Evolutionary conservation across 1,284 basidiomycete genomes (phyloP), one percentile per base, ranked within the genome.

Genomic region (Ustilago nuda): DNA sequence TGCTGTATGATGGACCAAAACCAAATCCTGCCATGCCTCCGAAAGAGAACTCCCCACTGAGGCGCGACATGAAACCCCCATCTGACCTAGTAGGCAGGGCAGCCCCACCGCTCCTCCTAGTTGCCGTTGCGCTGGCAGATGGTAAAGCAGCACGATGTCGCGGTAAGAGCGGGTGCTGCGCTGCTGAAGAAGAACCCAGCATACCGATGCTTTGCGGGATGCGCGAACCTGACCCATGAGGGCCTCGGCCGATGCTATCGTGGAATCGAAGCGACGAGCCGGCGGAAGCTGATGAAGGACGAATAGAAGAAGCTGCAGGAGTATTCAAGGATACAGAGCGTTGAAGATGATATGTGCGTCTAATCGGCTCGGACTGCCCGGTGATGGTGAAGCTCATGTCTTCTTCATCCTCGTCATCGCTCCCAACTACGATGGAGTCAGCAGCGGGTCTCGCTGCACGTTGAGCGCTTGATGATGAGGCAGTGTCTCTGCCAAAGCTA

Each of bases 381-480:
- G 64, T 66, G 53, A 69, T 66, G 43, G 66, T 74, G 56, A 74
- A 69, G 54, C 68, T 67, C 33, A 53, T 46, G 51, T 72, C 65
- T n/a, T 68, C 73, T 15, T 68, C 73, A 41, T 61, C 69, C 39
- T 75, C 73, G 51, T 76, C 72, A 32, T 75, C 72, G 61, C 72
- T 75, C 27, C 50, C 64, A 15, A 75, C 62, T 8, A 70, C 51
- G 50, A 75, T 75, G 23, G 67, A n/a, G 11, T 66, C 64, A 32
- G 27, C 58, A 37, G 35, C 23, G 6, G 17, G 32, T 30, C 53
- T 48, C 13, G 41, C 48, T 1, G 45, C 15, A 19, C 43, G 43
- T 13, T 37, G 11, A 7, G 46, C 30, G 50, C 53, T 53, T 15
- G 41, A 56, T 8, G 61, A 60, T 15, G 70, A 35, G 9, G 43